Conservation (phyloP, 768 basidiomycete genomes). For the Russula sp. region DNA sequence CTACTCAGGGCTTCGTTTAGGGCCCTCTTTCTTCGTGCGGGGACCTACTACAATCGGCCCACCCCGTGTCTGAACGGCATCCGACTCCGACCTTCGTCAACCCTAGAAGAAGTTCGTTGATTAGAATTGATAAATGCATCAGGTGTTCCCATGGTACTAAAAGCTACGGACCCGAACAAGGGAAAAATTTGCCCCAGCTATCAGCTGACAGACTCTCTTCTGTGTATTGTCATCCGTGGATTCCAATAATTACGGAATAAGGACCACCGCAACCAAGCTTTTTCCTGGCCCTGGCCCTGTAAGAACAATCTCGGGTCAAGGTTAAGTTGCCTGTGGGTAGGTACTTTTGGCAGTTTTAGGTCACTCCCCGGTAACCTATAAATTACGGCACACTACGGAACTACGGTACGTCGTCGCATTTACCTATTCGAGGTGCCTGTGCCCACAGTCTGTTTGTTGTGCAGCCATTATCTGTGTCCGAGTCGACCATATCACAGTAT, state of each 20-base stretch:
- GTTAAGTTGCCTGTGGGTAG: not conserved
- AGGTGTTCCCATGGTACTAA: not conserved
- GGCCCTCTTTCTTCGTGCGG: not conserved
- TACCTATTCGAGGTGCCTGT: too few relatives aligned
- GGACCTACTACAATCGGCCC: not conserved
- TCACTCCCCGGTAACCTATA: not conserved
- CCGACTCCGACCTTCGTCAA: not conserved
- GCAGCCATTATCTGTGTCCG: not conserved
- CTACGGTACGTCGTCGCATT: too few relatives aligned
- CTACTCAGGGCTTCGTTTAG: not conserved
- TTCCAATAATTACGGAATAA: constrained; percentile 7
- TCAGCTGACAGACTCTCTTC: not conserved
- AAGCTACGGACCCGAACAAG: not conserved
- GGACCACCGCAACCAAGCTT: not conserved
- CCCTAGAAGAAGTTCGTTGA: not conserved
- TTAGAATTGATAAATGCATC: not conserved
- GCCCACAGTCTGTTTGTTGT: not conserved
- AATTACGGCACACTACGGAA: too few relatives aligned
- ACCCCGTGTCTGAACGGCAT: not conserved
- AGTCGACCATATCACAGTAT: not conserved
- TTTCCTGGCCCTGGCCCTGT: not conserved
- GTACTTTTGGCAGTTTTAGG: not conserved
- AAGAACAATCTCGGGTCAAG: not conserved
- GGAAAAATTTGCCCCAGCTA: not conserved
- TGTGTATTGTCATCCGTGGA: not conserved